Evolutionary conservation across 441 rosid genomes (phyloP).

Genomic region (Eruca vesicaria): DNA sequence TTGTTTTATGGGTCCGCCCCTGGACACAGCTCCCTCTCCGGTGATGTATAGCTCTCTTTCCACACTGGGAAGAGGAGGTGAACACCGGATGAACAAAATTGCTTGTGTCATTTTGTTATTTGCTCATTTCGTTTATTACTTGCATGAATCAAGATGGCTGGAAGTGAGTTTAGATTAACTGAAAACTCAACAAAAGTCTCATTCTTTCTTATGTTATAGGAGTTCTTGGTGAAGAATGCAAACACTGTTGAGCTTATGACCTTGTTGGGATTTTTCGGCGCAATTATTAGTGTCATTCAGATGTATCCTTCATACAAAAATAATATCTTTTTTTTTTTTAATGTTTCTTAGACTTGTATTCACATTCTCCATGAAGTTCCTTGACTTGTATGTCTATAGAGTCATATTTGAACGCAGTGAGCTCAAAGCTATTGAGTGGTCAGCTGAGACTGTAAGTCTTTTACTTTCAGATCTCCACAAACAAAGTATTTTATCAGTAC

Average conservation of each 20-base stretch:
- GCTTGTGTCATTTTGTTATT: too few relatives aligned
- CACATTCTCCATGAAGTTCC: slow-evolving; percentile 17
- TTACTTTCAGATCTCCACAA: background rate
- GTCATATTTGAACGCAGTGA: slow-evolving; percentile 27
- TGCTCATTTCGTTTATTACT: too few relatives aligned
- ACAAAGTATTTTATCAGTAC: background rate
- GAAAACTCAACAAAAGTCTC: too few relatives aligned
- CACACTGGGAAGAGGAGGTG: too few relatives aligned
- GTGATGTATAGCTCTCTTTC: too few relatives aligned
- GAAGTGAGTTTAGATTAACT: too few relatives aligned
- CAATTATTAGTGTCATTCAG: slow-evolving; percentile 79
- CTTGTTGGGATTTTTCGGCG: slow-evolving; percentile 78
- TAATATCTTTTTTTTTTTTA: background rate
- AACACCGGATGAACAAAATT: too few relatives aligned
- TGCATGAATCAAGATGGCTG: too few relatives aligned
- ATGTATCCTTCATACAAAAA: slow-evolving; percentile 65
- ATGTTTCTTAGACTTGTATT: background rate
- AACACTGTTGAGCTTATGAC: slow-evolving; percentile 81
- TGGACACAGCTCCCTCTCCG: too few relatives aligned
- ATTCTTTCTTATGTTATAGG: slow-evolving; percentile 47
- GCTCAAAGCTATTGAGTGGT: too few relatives aligned
- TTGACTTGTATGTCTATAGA: slow-evolving; percentile 51
- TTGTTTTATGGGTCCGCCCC: too few relatives aligned
- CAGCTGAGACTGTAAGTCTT: too few relatives aligned
- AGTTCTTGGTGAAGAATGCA: slow-evolving; percentile 78